Conservation (phyloP, 371 early-diverging fungal species). For the Mortierella sp. region DNA sequence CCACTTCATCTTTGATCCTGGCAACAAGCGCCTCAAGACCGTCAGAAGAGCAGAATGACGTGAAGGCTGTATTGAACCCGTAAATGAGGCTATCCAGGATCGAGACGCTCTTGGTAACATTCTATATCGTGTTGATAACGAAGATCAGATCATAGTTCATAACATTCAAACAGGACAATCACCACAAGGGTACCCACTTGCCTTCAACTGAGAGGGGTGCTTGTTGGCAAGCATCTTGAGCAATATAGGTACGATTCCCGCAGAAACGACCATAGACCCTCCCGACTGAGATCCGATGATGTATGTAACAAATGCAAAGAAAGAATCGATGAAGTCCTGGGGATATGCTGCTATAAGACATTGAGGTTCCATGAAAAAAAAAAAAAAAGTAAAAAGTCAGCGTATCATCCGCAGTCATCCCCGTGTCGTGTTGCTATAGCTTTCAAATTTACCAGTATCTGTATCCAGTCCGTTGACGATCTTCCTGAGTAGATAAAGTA, state of each 20-base stretch:
- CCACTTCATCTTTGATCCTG: constrained; percentile 80
- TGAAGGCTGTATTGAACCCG: constrained; percentile 78
- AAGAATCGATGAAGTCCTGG: constrained; percentile 84
- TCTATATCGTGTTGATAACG: constrained; percentile 35
- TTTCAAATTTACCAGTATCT: constrained; percentile 42
- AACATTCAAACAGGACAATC: background rate
- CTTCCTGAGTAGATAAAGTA: constrained; percentile 83
- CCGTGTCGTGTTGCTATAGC: no score
- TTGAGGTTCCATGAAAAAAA: no score
- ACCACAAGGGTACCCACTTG: constrained; percentile 15
- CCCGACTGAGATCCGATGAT: constrained; percentile 84
- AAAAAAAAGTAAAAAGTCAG: constrained; percentile 14
- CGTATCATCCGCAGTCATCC: no score
- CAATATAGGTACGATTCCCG: constrained; percentile 86
- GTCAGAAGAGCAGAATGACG: constrained; percentile 82
- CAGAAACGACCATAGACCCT: constrained; percentile 89
- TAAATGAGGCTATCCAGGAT: constrained; percentile 87
- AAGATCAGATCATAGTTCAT: background rate
- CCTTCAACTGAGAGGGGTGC: constrained; percentile 66
- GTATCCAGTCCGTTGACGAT: constrained; percentile 63
- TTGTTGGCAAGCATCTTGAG: constrained; percentile 68
- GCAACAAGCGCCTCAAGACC: constrained; percentile 82
- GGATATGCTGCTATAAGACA: constrained; percentile 56
- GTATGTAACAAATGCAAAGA: constrained; percentile 80
- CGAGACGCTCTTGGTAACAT: constrained; percentile 75